phyloP scores from a whole-genome alignment of 1,284 basidiomycete species.

The Cutaneotrichosporon daszewskae region DNA sequence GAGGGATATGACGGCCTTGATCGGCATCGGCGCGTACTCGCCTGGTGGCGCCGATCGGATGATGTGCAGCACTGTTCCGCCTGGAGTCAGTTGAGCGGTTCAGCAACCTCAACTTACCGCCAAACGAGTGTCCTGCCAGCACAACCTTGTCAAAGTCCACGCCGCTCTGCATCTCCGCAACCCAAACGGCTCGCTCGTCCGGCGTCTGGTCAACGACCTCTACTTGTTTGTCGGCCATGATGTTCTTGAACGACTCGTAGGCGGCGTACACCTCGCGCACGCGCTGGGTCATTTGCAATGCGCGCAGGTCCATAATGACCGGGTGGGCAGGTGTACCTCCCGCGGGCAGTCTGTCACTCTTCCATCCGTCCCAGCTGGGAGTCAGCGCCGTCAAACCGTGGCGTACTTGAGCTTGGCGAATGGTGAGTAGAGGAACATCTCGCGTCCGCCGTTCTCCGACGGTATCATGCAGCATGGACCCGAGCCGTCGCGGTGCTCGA shows the following conservation, averaged over 20 bases:
- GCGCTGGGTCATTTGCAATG: conserved; percentile 62
- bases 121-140: conserved; percentile 69
- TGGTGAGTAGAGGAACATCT: too few species aligned
- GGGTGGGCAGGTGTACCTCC: too few species aligned
- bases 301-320: conserved; percentile 58
- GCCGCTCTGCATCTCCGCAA: conserved; percentile 17
- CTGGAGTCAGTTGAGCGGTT: too few species aligned
- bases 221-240: conserved; percentile 15
- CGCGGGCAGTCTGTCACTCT: too few species aligned
- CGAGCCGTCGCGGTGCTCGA: conserved; percentile 73
- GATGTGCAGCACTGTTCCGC: too few species aligned
- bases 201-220: conserved; percentile 3
- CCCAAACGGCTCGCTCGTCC: conserved; percentile 28
- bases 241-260: conserved; percentile 41
- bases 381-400: too few species aligned
- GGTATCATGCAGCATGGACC: too few species aligned
- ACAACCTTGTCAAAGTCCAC: conserved; percentile 48
- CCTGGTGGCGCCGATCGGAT: conserved; percentile 10
- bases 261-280: conserved; percentile 61
- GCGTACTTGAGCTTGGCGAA: too few species aligned
- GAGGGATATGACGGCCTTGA: conserved; percentile 56
- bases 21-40: conserved; percentile 50
- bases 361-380: too few species aligned
- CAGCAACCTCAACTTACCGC: too few species aligned
- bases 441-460: too few species aligned